Evolutionary conservation across 768 basidiomycete genomes (phyloP).

Genomic region (Pleurotus tuber-regium): DNA sequence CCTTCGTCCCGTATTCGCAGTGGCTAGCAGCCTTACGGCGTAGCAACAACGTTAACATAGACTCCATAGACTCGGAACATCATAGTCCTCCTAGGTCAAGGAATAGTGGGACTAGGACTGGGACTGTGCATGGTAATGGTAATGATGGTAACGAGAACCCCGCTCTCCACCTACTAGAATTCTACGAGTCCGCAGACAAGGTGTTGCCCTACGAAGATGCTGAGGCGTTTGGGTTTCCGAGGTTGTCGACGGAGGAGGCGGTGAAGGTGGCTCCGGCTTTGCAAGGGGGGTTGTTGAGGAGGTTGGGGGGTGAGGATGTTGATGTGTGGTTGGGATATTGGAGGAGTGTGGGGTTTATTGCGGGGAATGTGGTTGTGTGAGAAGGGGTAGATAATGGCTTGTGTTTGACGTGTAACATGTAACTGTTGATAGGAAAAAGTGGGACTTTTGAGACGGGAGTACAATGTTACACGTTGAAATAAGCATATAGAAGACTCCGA

Average conservation of each 20-base stretch:
- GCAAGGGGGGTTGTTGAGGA: background rate
- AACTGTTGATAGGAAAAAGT: no score
- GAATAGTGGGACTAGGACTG: no score
- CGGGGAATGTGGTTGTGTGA: no score
- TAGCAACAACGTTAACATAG: no score
- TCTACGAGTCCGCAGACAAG: constrained; percentile 21
- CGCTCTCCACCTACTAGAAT: constrained; percentile 26
- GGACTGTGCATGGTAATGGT: no score
- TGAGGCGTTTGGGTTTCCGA: constrained; percentile 22
- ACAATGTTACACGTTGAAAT: no score
- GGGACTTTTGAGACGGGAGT: no score
- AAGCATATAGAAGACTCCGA: no score
- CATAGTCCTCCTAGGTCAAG: no score
- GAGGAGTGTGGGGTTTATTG: constrained; percentile 1
- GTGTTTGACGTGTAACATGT: no score
- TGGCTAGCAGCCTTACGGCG: constrained; percentile 31
- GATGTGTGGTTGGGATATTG: constrained; percentile 6
- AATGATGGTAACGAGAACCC: constrained; percentile 17
- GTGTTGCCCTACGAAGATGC: constrained; percentile 13
- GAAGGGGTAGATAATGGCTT: no score
- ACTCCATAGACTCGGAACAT: no score
- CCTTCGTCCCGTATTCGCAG: constrained; percentile 27
- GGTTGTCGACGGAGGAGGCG: constrained; percentile 14
- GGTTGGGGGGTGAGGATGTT: background rate
- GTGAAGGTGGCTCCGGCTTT: constrained; percentile 10